Evolutionary conservation across 495 filamentous ascomycete genomes (phyloP).

Genomic region (Chaetomium tenue): DNA sequence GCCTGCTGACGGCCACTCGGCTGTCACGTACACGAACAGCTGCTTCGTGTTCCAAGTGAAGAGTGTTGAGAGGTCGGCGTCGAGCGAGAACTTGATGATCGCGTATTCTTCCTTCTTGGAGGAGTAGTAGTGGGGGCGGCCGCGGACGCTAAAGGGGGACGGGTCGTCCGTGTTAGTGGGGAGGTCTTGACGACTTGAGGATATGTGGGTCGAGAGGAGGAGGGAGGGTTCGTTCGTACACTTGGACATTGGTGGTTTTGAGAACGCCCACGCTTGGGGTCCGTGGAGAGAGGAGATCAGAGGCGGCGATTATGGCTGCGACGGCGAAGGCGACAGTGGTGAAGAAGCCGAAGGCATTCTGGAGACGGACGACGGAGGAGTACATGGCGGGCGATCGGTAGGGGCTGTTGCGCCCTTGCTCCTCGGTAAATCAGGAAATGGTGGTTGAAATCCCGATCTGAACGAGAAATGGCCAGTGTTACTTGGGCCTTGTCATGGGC

Average conservation of each 20-base stretch:
- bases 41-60: conserved; percentile 99
- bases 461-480: conserved; percentile 10
- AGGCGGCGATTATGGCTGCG: conserved; percentile 72
- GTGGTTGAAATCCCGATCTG: neutral
- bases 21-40: conserved; percentile 91
- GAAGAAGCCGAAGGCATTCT: conserved; percentile 97
- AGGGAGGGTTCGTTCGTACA: conserved; percentile 55
- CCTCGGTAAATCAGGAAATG: neutral
- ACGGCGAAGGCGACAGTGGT: conserved; percentile 87
- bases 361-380: conserved; percentile 74
- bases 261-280: conserved; percentile 62
- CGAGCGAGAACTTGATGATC: conserved; percentile 86
- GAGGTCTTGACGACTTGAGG: neutral
- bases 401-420: conserved; percentile 14
- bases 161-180: conserved; percentile 6
- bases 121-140: conserved; percentile 91
- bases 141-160: conserved; percentile 63
- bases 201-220: conserved; percentile 10
- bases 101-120: conserved; percentile 92
- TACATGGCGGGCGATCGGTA: conserved; percentile 63
- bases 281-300: conserved; percentile 70
- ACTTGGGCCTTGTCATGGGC: conserved; percentile 21
- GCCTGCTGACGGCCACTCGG: conserved; percentile 66
- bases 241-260: conserved; percentile 73
- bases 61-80: conserved; percentile 79